Base-by-base conservation (phyloP, 2,329 filamentous ascomycete genomes). In the Colletotrichum nymphaeae region DNA sequence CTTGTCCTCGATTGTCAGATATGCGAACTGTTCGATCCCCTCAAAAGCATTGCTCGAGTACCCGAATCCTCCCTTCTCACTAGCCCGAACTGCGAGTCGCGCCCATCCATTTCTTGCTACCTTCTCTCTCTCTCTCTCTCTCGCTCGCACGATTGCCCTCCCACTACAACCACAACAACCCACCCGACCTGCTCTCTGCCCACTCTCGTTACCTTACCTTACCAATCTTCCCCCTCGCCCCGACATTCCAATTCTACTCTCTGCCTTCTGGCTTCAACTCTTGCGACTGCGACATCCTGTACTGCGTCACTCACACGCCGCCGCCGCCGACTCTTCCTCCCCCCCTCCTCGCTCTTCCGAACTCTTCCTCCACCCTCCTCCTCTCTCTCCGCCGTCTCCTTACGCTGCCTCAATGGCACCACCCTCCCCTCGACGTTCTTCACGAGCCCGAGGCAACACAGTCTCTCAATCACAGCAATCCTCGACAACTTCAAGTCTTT, bases 401-500 rank as follows among this genome's bases (percentile, higher is more conserved):
- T 49, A 52, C 68, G 60, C 63, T 75, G 69, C 74, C 74, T 86
- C 86, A 87, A 90, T 90, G 89, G 88, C 89, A 87, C 88, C 86
- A 80, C 85, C 85, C 78, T 90, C 93, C 81, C 94, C 94, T 82
- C 93, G 96, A 85, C 94, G 96, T 83, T 98, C 95, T 80, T 97
- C 95, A 84, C 93, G 96, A 89, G 95, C 95, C 87, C 94, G 94
- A 85, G 91, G 89, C 81, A 91, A 91, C 80, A 92, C 91, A 78
- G 93, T 95, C 86, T 89, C 92, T 79, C 90, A 91, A 84, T 91
- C 93, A 78, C 92, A 94, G 78, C 92, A 94, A 78, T 94, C 93
- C 75, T 95, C 93, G 75, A 91, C 93, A 63, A 92, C 94, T 55
- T 95, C 92, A 73, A 93, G 93, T 79, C 92, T 93, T 55, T 95